Base-by-base conservation (phyloP, 148 eudicot genomes). In the Arbutus unedo region DNA sequence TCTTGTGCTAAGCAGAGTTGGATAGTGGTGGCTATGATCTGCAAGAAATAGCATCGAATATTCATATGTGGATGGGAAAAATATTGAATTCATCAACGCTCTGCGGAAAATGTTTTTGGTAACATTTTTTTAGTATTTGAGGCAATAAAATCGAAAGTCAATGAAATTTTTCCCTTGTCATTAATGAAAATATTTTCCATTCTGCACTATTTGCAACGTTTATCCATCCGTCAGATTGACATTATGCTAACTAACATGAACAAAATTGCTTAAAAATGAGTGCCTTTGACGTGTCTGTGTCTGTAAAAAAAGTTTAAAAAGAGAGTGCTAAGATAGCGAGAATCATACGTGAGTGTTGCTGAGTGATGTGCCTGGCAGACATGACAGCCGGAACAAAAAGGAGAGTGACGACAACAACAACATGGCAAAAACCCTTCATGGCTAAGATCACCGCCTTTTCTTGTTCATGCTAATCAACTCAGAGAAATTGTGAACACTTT, bases 291-390 rank as follows among this genome's bases (percentile, higher is more conserved):
- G n/a, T n/a, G n/a, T n/a, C n/a, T n/a, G n/a, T n/a, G n/a, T n/a
- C n/a, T n/a, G n/a, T n/a, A n/a, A n/a, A n/a, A n/a, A n/a, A n/a
- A n/a, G n/a, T n/a, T n/a, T n/a, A n/a, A n/a, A n/a, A n/a, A 54
- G 72, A 79, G 38, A 41, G 73, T 68, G 16, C 38, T 31, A 31
- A 38, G 41, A 5, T 10, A 41, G 2, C 44, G n/a, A 80, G 57
- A 72, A 70, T 73, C 88, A 25, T 91, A 91, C 92, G 86, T 77
- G 82, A 84, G 43, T 71, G 91, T 62, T 82, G 72, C 15, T 86
- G 72, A 8, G 38, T 62, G 9, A 91, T 82, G 68, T 74, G 92
- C 82, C 92, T 90, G 9, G 91, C 85, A 3, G 76, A 77, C 18
- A 85, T 51, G 41, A 82, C 79, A 0, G 86, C 85, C 54, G 88